Conservation (phyloP, 768 basidiomycete genomes). For the Flagelloscypha sp. region DNA sequence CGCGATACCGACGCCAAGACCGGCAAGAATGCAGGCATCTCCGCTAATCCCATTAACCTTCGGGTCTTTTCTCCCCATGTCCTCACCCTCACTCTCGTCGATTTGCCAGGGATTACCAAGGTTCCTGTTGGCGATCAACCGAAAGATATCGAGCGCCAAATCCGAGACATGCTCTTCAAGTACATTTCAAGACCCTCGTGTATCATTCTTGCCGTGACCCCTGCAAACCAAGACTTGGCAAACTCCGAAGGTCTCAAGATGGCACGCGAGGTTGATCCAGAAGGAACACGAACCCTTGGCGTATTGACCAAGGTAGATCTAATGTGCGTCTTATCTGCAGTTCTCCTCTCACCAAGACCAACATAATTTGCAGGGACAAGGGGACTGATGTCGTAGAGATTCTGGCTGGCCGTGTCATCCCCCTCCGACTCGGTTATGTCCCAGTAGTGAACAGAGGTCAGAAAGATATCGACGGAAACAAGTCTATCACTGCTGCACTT, state of each 20-base stretch:
- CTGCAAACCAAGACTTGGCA: constrained; percentile 93
- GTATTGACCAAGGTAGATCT: constrained; percentile 98
- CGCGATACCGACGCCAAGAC: constrained; percentile 98
- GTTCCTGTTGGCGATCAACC: constrained; percentile 96
- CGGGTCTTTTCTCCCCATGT: constrained; percentile 97
- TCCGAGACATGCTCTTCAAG: constrained; percentile 91
- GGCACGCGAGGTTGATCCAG: constrained; percentile 95
- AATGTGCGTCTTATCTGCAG: constrained; percentile 54
- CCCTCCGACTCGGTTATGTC: constrained; percentile 92
- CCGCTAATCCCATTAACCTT: constrained; percentile 93
- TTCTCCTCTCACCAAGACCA: background rate
- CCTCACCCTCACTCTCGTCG: constrained; percentile 93
- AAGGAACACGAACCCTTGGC: constrained; percentile 94
- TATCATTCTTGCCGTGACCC: constrained; percentile 94
- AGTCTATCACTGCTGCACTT: constrained; percentile 77
- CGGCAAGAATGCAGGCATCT: constrained; percentile 96
- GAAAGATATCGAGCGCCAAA: constrained; percentile 95
- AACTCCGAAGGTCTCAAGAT: constrained; percentile 97
- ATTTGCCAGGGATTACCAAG: constrained; percentile 92
- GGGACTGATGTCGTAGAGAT: constrained; percentile 99
- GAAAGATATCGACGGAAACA: constrained; percentile 87
- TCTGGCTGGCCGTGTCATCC: constrained; percentile 93
- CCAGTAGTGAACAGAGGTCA: constrained; percentile 99
- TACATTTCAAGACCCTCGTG: constrained; percentile 93
- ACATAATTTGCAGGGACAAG: constrained; percentile 61